These are phyloP conservation scores for Yarrowia sp. DNA, from an alignment of 805 yeast genomes.

Conservation along the genomic window DNA sequence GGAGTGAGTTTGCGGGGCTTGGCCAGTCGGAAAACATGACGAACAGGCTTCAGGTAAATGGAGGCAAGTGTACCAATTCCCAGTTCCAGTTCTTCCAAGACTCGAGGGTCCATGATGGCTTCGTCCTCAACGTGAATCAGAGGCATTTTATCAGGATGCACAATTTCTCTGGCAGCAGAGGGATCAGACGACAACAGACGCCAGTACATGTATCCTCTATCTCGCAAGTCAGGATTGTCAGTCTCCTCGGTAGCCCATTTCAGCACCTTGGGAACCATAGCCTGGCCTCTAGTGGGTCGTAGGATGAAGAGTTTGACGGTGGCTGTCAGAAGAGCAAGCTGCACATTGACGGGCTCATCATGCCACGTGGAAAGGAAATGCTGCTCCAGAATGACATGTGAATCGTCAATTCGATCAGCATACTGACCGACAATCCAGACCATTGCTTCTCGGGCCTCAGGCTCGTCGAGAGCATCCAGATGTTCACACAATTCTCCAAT, in stretches of 20 bases:
- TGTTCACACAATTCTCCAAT: slow-evolving; percentile 44
- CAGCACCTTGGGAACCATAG: slow-evolving; percentile 54
- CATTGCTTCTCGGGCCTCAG: slow-evolving; percentile 73
- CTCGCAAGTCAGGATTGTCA: slow-evolving; percentile 82
- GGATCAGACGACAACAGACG: slow-evolving; percentile 58
- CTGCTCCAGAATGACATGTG: slow-evolving; percentile 43
- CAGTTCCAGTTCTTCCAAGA: slow-evolving; percentile 77
- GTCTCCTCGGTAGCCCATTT: slow-evolving; percentile 69
- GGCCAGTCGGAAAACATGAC: slow-evolving; percentile 69
- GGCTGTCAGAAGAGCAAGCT: slow-evolving; percentile 69
- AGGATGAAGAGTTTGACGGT: slow-evolving; percentile 63
- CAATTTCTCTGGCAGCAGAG: slow-evolving; percentile 49
- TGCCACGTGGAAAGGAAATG: slow-evolving; percentile 45
- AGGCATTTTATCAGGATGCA: slow-evolving; percentile 57
- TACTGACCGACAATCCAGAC: slow-evolving; percentile 83
- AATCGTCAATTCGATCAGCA: slow-evolving; percentile 47
- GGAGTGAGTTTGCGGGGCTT: slow-evolving; percentile 48
- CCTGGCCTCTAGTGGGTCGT: slow-evolving; percentile 53
- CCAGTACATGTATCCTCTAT: slow-evolving; percentile 84
- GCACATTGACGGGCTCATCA: slow-evolving; percentile 71
- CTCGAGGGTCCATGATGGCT: slow-evolving; percentile 55
- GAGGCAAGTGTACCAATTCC: slow-evolving; percentile 81
- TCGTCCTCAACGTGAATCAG: slow-evolving; percentile 63
- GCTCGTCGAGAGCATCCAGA: slow-evolving; percentile 59
- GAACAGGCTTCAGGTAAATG: slow-evolving; percentile 76